Conservation (phyloP, 1,284 basidiomycete genomes). For the Ustilago hordei region DNA sequence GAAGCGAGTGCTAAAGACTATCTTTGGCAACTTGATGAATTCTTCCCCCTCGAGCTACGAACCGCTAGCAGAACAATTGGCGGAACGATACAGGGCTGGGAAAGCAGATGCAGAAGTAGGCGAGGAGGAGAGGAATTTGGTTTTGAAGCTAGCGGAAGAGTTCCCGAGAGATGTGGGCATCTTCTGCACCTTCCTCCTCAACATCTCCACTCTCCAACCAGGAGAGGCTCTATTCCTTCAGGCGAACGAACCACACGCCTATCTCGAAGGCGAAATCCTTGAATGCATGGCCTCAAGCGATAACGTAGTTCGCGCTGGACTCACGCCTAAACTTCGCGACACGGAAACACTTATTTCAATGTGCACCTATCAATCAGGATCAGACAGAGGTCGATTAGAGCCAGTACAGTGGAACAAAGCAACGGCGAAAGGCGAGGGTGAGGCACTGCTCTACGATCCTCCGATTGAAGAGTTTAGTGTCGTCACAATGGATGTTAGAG, state of each 20-base stretch:
- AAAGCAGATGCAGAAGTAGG: neutral
- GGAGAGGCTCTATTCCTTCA: slow-evolving; percentile 95
- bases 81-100: slow-evolving; percentile 19
- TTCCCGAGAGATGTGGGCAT: slow-evolving; percentile 94
- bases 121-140: slow-evolving; percentile 73
- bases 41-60: slow-evolving; percentile 9
- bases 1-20: slow-evolving; percentile 37
- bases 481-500: slow-evolving; percentile 75
- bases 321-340: slow-evolving; percentile 96
- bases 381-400: slow-evolving; percentile 72
- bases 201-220: slow-evolving; percentile 81
- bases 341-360: slow-evolving; percentile 87
- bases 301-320: slow-evolving; percentile 97
- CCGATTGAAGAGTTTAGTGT: slow-evolving; percentile 95
- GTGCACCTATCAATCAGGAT: slow-evolving; percentile 83
- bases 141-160: slow-evolving; percentile 80
- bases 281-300: slow-evolving; percentile 73
- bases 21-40: slow-evolving; percentile 61
- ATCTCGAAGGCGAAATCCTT: slow-evolving; percentile 75
- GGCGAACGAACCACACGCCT: slow-evolving; percentile 97
- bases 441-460: slow-evolving; percentile 81
- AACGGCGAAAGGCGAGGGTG: neutral
- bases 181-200: slow-evolving; percentile 91
- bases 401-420: slow-evolving; percentile 6
- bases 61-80: slow-evolving; percentile 18